These are phyloP conservation scores for Cryptosporidium tyzzeri DNA, from an alignment of 169 alveolate species.

Conservation along the genomic window DNA sequence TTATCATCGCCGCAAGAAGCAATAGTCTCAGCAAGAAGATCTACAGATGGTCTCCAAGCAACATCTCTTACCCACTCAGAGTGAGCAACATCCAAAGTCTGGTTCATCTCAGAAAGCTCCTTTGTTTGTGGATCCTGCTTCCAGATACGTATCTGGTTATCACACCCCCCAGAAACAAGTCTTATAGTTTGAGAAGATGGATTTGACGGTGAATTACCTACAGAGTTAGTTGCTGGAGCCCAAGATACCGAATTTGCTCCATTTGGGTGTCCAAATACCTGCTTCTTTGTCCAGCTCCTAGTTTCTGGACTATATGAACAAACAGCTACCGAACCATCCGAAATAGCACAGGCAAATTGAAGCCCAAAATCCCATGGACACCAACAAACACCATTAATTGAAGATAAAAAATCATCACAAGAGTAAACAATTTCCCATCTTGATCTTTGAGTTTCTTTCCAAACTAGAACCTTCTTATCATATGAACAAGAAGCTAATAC, in stretches of 20 bases:
- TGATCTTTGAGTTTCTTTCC: slow-evolving; percentile 84
- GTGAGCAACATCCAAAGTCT: slow-evolving; percentile 80
- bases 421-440: slow-evolving; percentile 83
- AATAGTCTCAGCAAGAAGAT: slow-evolving; percentile 78
- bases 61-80: slow-evolving; percentile 90
- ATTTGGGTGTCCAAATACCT: slow-evolving; percentile 83
- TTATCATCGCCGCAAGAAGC: slow-evolving; percentile 87
- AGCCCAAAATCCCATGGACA: slow-evolving; percentile 89
- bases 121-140: slow-evolving; percentile 80
- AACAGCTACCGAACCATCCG: slow-evolving; percentile 83
- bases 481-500: slow-evolving; percentile 89
- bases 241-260: slow-evolving; percentile 87
- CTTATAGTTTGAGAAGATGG: slow-evolving; percentile 78
- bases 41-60: slow-evolving; percentile 89
- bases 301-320: slow-evolving; percentile 77
- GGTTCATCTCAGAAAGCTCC: slow-evolving; percentile 77
- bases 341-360: slow-evolving; percentile 84
- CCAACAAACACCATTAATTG: slow-evolving; percentile 85
- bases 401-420: slow-evolving; percentile 82
- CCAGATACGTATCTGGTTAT: slow-evolving; percentile 87
- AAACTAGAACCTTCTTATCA: slow-evolving; percentile 87
- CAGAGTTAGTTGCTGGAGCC: slow-evolving; percentile 83
- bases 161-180: slow-evolving; percentile 90
- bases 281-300: slow-evolving; percentile 81
- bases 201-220: slow-evolving; percentile 66